These are phyloP conservation scores for Pseudopyricularia cyperi DNA, from an alignment of 2,329 filamentous ascomycete species.

Conservation along the genomic window DNA sequence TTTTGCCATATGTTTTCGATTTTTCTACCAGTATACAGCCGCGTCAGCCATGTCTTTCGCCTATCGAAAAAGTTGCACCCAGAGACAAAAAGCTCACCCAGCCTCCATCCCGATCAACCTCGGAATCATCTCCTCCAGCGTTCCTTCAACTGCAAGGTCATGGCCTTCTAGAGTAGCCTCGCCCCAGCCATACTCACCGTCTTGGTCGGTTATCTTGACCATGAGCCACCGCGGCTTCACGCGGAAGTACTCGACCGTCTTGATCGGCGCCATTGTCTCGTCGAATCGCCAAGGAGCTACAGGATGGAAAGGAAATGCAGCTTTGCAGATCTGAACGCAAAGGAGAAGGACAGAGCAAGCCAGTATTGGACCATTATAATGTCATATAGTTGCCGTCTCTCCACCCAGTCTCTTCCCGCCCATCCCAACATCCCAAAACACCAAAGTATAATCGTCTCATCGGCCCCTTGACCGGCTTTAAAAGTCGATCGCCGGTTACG, in stretches of 20 bases:
- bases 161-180: slow-evolving; percentile 56
- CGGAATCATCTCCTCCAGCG: slow-evolving; percentile 45
- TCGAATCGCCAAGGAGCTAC: too few species aligned
- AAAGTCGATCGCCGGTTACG: not conserved
- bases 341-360: too few species aligned
- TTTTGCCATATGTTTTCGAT: slow-evolving; percentile 62
- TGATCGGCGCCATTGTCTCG: slow-evolving; percentile 26
- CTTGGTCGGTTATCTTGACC: slow-evolving; percentile 51
- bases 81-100: slow-evolving; percentile 29
- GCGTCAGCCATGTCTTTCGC: not conserved
- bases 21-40: slow-evolving; percentile 26
- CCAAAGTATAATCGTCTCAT: not conserved
- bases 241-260: slow-evolving; percentile 50
- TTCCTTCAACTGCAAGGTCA: slow-evolving; percentile 51
- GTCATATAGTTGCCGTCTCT: too few species aligned
- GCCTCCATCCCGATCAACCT: slow-evolving; percentile 48
- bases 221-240: slow-evolving; percentile 57
- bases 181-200: slow-evolving; percentile 48
- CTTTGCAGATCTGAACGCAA: too few species aligned
- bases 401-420: not conserved
- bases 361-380: too few species aligned
- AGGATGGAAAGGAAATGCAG: too few species aligned
- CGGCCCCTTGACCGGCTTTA: not conserved
- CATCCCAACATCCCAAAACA: not conserved
- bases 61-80: not conserved